Conservation (phyloP, 2,329 filamentous ascomycete genomes). For the Penicillium sp. region DNA sequence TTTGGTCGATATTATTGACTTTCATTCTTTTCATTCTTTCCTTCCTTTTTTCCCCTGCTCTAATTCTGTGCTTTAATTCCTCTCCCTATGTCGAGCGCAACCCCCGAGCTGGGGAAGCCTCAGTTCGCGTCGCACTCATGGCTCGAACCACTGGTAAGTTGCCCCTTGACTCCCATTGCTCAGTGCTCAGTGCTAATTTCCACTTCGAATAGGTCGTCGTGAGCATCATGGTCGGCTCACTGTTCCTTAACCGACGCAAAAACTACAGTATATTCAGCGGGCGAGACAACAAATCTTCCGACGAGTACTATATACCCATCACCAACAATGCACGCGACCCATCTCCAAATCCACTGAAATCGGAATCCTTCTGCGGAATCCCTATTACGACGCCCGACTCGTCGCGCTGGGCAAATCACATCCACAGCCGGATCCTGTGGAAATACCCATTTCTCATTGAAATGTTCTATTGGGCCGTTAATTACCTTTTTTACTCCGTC, state of each 20-base stretch:
- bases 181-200: neutral
- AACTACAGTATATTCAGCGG: slow-evolving; percentile 48
- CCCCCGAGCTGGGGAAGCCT: slow-evolving; percentile 39
- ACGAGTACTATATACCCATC: slow-evolving; percentile 5
- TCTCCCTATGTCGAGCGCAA: neutral
- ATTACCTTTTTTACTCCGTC: slow-evolving; percentile 66
- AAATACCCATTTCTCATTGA: slow-evolving; percentile 72
- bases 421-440: slow-evolving; percentile 66
- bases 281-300: slow-evolving; percentile 8
- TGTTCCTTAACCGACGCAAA: slow-evolving; percentile 53
- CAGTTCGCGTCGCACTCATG: slow-evolving; percentile 41
- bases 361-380: slow-evolving; percentile 52
- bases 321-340: slow-evolving; percentile 20
- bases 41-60: neutral
- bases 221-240: slow-evolving; percentile 54
- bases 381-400: slow-evolving; percentile 61
- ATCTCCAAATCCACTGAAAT: slow-evolving; percentile 52
- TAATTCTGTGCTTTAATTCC: neutral
- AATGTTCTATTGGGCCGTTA: slow-evolving; percentile 75
- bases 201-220: slow-evolving; percentile 54
- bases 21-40: neutral
- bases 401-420: slow-evolving; percentile 62
- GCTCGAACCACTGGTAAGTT: slow-evolving; percentile 41
- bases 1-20: too few relatives aligned
- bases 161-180: too few relatives aligned